Base-by-base conservation (phyloP, 163 green algal species). In the Scenedesmus sp. region DNA sequence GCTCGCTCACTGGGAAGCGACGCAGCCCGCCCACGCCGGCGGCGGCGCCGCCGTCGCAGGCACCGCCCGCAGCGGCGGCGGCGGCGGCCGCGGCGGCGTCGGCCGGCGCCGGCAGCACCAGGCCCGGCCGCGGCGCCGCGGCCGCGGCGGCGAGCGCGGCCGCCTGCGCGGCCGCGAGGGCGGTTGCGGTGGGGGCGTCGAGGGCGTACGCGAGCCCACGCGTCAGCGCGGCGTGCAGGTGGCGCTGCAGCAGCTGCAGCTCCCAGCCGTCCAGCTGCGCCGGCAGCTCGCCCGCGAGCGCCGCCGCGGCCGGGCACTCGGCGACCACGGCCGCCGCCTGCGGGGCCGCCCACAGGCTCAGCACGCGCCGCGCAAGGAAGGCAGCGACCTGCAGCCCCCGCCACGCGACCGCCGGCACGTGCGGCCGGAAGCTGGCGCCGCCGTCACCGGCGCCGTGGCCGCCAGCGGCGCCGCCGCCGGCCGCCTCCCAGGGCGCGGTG, bases 181-280 rank as follows among this genome's bases (percentile, higher is more conserved):
- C 13, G 17, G 33, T 31, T 4, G 58, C 58, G 4, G 29, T 24
- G 1, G 4, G 13, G 0, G 5, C 18, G 24, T 57, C 36, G 15
- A 77, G 28, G 69, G 53, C 71, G 45, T 72, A 63, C 4, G 11
- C 28, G 20, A 64, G 11, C 5, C 72, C 58, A 0, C 45, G 6
- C 11, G 20, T 63, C 10, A 80, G 33, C 20, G 44, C 48, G 58
- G 36, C 60, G 14, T 34, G 72, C 58, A 80, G 50, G 60, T 80
- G 72, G 11, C 72, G 45, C 60, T 80, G 72, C 24, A 71, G 22
- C 39, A 80, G 54, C 60, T 64, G 58, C 29, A 80, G 33, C 45
- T 80, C 72, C 39, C 50, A 70, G 17, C 17, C 31, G 14, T 28
- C 17, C 45, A 67, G 58, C 60, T 47, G 45, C 2, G 5, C 47